Base-by-base conservation (phyloP, 73 alveolate species). In the Paramecium bursaria region DNA sequence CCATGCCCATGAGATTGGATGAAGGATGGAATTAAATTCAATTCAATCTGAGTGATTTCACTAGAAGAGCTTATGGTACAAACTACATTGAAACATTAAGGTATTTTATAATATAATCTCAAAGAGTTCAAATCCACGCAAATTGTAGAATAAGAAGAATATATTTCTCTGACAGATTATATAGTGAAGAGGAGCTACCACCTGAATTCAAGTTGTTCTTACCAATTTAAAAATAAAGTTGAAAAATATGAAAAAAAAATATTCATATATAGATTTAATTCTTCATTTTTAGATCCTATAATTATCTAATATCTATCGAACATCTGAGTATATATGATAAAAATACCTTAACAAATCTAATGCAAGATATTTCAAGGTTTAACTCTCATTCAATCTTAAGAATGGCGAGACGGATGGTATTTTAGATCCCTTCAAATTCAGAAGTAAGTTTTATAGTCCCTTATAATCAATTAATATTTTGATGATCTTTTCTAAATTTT, bases 1-100 rank as follows among this genome's bases (percentile, higher is more conserved):
- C 99, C 42, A 96, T 96, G 93, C 97, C 97, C 53, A 90, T 91
- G 95, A 91, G 91, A 75, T 44, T 91, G 51, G 97, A 91, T 73
- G 97, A 90, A 76, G 97, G 97, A n/a, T 90, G 94, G 97, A 91
- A 90, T 75, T 86, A 91, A 92, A 93, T 93, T 55, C 97, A 93
- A 82, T 92, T 93, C 92, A 89, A 87, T 74, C 52, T 93, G 61
- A 91, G 95, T 57, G 98, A 93, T 87, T 93, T 93, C 95, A 90
- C 96, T 47, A 89, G 95, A 80, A 90, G 92, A 77, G 97, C 97
- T 48, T 90, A 86, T 86, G 97, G 95, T 14, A 91, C 92, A 15
- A 91, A 90, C 74, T 91, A 91, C 73, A 90, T 86, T 42, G 97
- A 91, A 87, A 91, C 97, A 11, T 88, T 91, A 75, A 48, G 87